Evolutionary conservation across 768 basidiomycete genomes (phyloP).

Genomic region (Steccherinum ochraceum): DNA sequence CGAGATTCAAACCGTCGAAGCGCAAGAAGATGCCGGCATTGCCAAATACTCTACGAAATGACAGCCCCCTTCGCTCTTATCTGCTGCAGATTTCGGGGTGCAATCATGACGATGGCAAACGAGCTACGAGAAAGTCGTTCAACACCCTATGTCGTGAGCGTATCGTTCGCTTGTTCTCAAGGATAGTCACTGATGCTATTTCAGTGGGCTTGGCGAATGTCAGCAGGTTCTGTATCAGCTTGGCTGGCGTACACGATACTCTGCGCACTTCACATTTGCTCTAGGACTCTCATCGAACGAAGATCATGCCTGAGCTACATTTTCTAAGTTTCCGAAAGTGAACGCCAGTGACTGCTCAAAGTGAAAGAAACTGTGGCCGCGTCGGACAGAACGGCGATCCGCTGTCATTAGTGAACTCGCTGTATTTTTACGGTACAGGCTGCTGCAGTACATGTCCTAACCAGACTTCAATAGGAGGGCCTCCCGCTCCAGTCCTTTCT

Average conservation of each 20-base stretch:
- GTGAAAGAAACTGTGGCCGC: too few species aligned
- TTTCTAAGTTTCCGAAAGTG: too few species aligned
- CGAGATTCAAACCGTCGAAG: not conserved
- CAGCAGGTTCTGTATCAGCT: not conserved
- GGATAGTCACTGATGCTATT: not conserved
- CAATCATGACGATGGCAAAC: too few species aligned
- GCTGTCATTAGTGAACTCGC: too few species aligned
- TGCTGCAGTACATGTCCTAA: not conserved
- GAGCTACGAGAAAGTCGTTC: not conserved
- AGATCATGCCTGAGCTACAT: too few species aligned
- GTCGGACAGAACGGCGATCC: too few species aligned
- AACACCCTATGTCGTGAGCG: too few species aligned
- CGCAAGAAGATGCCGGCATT: not conserved
- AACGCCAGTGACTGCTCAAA: too few species aligned
- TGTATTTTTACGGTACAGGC: too few species aligned
- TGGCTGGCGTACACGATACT: too few species aligned
- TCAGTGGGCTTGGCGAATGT: not conserved
- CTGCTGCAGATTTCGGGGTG: not conserved
- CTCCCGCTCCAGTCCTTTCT: conserved; percentile 51
- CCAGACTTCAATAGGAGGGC: conserved; percentile 69
- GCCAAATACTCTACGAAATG: not conserved
- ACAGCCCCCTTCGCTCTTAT: not conserved
- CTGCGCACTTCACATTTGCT: too few species aligned
- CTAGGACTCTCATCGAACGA: too few species aligned
- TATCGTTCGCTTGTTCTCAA: not conserved